Conservation (phyloP, 1,284 basidiomycete species). For the Cystobasidiaceae sp. region DNA sequence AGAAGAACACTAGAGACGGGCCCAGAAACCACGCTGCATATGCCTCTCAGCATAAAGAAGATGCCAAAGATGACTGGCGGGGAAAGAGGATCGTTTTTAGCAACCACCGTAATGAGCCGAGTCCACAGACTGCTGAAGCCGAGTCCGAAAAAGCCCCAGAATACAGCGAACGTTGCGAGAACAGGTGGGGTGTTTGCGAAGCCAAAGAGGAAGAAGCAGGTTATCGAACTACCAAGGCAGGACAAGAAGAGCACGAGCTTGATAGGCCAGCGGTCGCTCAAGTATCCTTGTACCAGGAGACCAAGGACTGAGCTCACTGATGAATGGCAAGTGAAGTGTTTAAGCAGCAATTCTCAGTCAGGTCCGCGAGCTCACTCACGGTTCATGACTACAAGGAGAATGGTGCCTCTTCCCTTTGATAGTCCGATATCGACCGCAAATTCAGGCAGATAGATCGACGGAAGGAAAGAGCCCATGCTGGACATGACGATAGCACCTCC, state of each 20-base stretch:
- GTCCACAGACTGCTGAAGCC: slow-evolving; percentile 44
- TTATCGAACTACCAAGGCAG: slow-evolving; percentile 42
- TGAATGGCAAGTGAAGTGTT: background rate
- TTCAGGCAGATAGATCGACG: slow-evolving; percentile 46
- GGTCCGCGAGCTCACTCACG: background rate
- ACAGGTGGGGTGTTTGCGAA: slow-evolving; percentile 42
- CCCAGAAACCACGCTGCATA: background rate
- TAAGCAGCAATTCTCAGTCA: background rate
- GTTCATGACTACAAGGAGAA: slow-evolving; percentile 26
- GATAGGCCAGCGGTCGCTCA: slow-evolving; percentile 44
- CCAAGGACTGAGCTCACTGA: slow-evolving; percentile 46
- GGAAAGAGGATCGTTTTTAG: background rate
- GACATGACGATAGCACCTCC: slow-evolving; percentile 43
- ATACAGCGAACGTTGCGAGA: slow-evolving; percentile 41
- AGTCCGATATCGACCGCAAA: slow-evolving; percentile 44
- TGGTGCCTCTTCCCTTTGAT: slow-evolving; percentile 41
- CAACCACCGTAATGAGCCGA: slow-evolving; percentile 40
- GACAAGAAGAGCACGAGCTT: slow-evolving; percentile 42
- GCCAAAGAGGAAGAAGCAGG: slow-evolving; percentile 48
- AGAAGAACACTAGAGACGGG: slow-evolving; percentile 9
- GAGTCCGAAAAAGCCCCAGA: slow-evolving; percentile 38
- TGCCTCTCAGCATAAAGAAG: background rate
- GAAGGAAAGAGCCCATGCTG: slow-evolving; percentile 47
- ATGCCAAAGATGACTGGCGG: slow-evolving; percentile 9
- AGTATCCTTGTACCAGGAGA: slow-evolving; percentile 43